Evolutionary conservation across 2,329 filamentous ascomycete genomes (phyloP), one percentile per base, ranked within the genome.

Genomic region (Stagonosporopsis rhizophila): DNA sequence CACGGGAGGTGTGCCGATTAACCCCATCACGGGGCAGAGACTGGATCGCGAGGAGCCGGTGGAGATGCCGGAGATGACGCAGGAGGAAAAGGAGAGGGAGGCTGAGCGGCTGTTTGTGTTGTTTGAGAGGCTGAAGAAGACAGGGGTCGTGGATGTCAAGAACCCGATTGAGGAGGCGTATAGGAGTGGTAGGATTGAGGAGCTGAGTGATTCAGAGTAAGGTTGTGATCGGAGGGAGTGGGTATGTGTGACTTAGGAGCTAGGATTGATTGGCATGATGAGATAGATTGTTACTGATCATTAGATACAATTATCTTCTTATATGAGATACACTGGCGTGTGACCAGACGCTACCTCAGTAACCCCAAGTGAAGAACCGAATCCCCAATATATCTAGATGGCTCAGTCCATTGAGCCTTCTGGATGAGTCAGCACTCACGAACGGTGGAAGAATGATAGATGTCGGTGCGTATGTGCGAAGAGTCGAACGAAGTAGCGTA

Each of bases 51-150:
- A 94, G 75, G 83, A 81, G 50, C 77, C 80, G 6, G 79, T 85
- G 6, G 78, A 86, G 4, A 75, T 80, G 11, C 86, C 87, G 1
- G 86, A 90, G 44, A 96, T 98, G 94, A 95, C 90, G 0, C 81
- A 90, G 42, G 92, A 93, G 62, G 94, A 98, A 78, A 97, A 94
- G 75, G 91, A 96, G 75, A 83, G 90, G 55, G 95, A 99, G 72
- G 94, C 93, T 0, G 94, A 97, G 76, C 85, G 87, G 53, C 77
- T 97, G 1, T 97, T 96, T 78, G 92, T 96, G 12, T 79, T 97
- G 3, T 97, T 97, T 76, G 92, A 97, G 76, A 84, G 85, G 58
- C 79, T 95, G 39, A 91, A 86, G 72, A 85, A 84, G 59, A 95
- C 88, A 11, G 92, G 92, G 3, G 82, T 96, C 5, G 81, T 96